phyloP scores from a whole-genome alignment of 208 protist genomes.

The Leishmania martiniquensis region DNA sequence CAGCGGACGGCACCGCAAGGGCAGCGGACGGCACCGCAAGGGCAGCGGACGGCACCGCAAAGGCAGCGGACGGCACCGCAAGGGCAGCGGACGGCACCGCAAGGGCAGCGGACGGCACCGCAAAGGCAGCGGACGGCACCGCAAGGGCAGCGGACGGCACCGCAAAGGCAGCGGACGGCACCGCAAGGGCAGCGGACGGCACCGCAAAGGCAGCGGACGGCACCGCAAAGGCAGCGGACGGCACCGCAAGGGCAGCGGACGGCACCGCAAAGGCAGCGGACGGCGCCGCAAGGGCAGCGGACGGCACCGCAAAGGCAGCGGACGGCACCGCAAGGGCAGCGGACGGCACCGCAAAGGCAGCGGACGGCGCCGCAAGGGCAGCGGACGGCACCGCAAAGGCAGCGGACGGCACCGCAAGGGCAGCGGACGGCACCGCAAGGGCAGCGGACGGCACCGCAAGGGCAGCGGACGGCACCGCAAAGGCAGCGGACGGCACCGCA shows the following conservation, averaged over 20 bases:
- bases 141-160: neutral
- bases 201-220: neutral
- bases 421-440: neutral
- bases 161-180: neutral
- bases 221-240: too few species aligned
- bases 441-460: neutral
- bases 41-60: too few species aligned
- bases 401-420: too few species aligned
- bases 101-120: neutral
- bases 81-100: neutral
- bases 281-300: neutral
- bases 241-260: too few species aligned
- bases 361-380: too few species aligned
- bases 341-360: neutral
- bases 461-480: too few species aligned
- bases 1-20: too few species aligned
- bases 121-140: neutral
- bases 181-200: too few species aligned
- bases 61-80: too few species aligned
- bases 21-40: too few species aligned
- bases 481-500: too few species aligned
- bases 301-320: too few species aligned
- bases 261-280: neutral
- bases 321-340: neutral
- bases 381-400: neutral